Base-by-base conservation (phyloP, 1,284 basidiomycete species). In the Ustilago loliicola region DNA sequence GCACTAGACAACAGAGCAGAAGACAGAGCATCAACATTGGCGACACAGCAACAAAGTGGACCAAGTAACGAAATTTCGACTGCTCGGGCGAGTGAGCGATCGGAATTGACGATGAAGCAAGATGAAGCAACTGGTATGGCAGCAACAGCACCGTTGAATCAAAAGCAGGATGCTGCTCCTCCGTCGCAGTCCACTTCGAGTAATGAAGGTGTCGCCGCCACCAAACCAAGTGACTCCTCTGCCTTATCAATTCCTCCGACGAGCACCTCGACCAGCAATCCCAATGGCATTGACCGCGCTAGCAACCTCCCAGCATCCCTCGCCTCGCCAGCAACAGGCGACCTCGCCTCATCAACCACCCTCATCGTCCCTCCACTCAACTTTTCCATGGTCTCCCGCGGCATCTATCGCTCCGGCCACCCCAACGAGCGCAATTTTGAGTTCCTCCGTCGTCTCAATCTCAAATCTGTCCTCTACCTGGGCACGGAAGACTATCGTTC, bases 391-490 rank as follows among this genome's bases (percentile, higher is more conserved):
- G 81, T 86, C 36, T 75, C 79, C 1, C 69, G 72, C 52, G 85
- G 84, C 42, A 76, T 86, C 58, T 85, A 84, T 59, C 79, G 85
- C 15, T 79, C 74, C 15, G 85, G 85, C 21, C 84, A 85, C 54
- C 85, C 85, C 13, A 86, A 86, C 66, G 85, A 84, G 64, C 80
- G 84, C 55, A 86, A 86, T 48, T 85, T 83, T 38, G 77, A 72
- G 21, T 86, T 85, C 58, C 60, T 86, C 15, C 67, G 74, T 13
- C 71, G 83, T 2, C 80, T 86, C 27, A 68, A 77, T 42, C 76
- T 86, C 54, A 76, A 75, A 30, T 77, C 74, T 61, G 78, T 86
- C 52, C 79, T 86, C 70, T 84, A 76, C 57, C 66, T 86, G 13
- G 82, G 79, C 34, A 81, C 70, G 48, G 85, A 86, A 51, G 83